phyloP scores from a whole-genome alignment of 2,329 filamentous ascomycete species.

The Dactylonectria estremocensis region DNA sequence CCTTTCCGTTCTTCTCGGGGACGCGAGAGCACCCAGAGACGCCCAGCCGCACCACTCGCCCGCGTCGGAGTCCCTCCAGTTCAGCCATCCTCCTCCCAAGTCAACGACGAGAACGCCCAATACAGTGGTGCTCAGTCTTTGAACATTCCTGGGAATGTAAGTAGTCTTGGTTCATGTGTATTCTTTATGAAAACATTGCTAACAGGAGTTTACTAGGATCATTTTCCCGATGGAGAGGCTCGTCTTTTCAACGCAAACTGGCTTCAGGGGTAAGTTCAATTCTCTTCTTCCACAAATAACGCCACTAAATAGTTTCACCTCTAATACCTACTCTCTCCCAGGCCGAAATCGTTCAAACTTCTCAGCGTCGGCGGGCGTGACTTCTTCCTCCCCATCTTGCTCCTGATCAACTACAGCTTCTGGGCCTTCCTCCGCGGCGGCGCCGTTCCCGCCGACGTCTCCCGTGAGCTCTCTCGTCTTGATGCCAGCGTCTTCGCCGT shows the following conservation, averaged over 20 bases:
- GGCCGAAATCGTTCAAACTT: neutral
- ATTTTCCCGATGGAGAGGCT: neutral
- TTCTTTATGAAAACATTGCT: neutral
- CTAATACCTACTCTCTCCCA: neutral
- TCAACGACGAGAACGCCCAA: neutral
- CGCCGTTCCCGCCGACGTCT: neutral
- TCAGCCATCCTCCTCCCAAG: neutral
- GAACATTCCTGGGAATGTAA: neutral
- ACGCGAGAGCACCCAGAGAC: too few species aligned
- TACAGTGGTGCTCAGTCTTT: neutral
- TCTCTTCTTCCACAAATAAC: too few species aligned
- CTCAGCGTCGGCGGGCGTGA: neutral
- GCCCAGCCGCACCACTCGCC: too few species aligned
- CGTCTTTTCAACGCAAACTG: neutral
- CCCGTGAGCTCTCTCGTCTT: neutral
- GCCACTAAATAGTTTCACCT: neutral
- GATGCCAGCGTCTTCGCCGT: conserved; percentile 40
- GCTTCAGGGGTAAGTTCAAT: neutral
- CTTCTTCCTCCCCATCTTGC: neutral
- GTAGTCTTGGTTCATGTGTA: neutral
- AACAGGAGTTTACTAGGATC: neutral
- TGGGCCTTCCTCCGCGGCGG: neutral
- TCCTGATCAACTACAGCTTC: neutral
- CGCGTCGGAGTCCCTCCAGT: neutral
- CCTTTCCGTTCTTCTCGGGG: too few species aligned